Base-by-base conservation (phyloP, 2,329 filamentous ascomycete species). In the Xylariales sp. region DNA sequence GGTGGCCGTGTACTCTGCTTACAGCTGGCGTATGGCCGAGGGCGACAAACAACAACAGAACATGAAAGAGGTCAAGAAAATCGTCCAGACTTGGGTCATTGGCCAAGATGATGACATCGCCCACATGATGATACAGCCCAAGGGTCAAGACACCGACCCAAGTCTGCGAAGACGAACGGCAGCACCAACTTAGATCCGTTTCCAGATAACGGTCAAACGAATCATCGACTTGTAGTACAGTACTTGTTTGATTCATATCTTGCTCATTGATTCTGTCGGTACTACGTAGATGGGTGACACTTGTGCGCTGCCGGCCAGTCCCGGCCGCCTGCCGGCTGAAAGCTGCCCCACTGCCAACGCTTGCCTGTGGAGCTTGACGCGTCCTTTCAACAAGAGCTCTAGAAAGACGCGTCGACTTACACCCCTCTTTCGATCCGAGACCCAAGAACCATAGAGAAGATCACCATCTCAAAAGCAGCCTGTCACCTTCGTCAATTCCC, bases 1-100 rank as follows among this genome's bases (percentile, higher is more conserved):
- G 60, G 84, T 91, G 1, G 82, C 76, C 1, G 82, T 93, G 5
- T 91, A 91, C 56, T 75, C 76, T 6, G 84, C 82, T 4, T 93
- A 89, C 56, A 71, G 88, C 32, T 79, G 84, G 69, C 78, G 84
- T 46, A 71, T 90, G 53, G 71, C 74, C 1, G 75, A 88, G 51
- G 82, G 83, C 1, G 86, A 83, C 58, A 69, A 70, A 47, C 77
- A 73, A 49, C 80, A 85, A 48, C 71, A 69, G 43, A 73, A 69
- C 43, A 66, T 73, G 31, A 74, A 73, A 27, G 86, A 89, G 62
- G 71, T 77, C 14, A 86, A 80, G 61, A 69, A 86, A 55, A 74
- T 91, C 20, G 64, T 86, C 14, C 73, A 84, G 47, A 88, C 80
- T 3, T 90, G 86, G 86, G 74, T 85, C 1, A 64, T 84, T 32